Percentiles rank a stretch among this genome's conserved stretches.
Evolutionary conservation across 2,329 filamentous ascomycete species (phyloP).

Genomic region (Aspergillus spinulosporus): DNA sequence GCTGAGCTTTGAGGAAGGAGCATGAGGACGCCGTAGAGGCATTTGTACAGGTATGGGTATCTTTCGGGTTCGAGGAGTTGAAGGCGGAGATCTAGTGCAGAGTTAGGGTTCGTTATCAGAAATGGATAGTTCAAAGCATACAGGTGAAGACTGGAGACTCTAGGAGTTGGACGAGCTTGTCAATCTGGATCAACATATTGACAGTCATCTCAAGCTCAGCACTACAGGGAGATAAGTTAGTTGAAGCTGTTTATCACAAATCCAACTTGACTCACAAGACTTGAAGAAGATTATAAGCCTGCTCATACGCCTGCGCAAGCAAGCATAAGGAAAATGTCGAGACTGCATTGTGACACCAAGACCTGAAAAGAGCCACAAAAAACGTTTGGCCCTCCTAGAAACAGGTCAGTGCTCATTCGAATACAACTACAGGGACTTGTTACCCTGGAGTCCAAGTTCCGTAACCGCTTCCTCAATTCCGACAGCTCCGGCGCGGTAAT

Average conservation of each 20-base stretch:
- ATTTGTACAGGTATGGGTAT: constrained; percentile 94
- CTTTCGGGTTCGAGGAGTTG: constrained; percentile 94
- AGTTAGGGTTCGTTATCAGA: constrained; percentile 12
- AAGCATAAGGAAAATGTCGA: constrained; percentile 95
- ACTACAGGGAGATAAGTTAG: constrained; percentile 49
- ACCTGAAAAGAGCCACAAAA: constrained; percentile 90
- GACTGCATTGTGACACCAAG: constrained; percentile 98
- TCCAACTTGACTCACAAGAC: constrained; percentile 68
- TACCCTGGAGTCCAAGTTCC: constrained; percentile 85
- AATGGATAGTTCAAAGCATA: constrained; percentile 46
- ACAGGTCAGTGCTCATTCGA: constrained; percentile 20
- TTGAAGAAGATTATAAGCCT: constrained; percentile 92
- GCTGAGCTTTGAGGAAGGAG: constrained; percentile 96
- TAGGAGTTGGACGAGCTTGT: constrained; percentile 93
- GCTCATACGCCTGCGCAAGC: constrained; percentile 94
- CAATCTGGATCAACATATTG: constrained; percentile 97
- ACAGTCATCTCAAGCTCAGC: constrained; percentile 98
- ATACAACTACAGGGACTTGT: neutral
- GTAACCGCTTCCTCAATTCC: constrained; percentile 82
- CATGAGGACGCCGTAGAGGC: constrained; percentile 95
- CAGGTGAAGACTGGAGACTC: constrained; percentile 98
- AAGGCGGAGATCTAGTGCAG: constrained; percentile 73
- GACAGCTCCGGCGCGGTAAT: constrained; percentile 94
- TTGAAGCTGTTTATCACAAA: neutral
- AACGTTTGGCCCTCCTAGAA: constrained; percentile 85